phyloP scores from a whole-genome alignment of 805 yeast genomes.

The Zygoascus flipseniorum region DNA sequence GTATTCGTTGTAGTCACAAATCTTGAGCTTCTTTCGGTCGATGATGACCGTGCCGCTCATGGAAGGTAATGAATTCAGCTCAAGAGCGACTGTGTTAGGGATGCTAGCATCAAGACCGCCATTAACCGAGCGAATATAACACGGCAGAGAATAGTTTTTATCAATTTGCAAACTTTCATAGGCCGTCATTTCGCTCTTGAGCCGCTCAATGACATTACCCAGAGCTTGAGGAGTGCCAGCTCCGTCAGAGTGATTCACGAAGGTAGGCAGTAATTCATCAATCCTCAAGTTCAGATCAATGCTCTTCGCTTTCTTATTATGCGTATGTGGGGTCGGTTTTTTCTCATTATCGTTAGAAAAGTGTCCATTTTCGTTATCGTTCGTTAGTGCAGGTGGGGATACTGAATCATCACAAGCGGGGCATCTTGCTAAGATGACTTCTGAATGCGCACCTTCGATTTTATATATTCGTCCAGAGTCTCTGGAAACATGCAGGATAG shows the following conservation, averaged over 20 bases:
- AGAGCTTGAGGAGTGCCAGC: not conserved
- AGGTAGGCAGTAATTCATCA: not conserved
- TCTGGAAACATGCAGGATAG: constrained; percentile 17
- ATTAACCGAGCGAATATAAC: not conserved
- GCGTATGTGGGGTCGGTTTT: not conserved
- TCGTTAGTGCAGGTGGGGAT: not conserved
- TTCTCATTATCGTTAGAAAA: not conserved
- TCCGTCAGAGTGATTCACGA: not conserved
- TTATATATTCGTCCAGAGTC: constrained; percentile 2
- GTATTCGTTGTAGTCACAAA: constrained; percentile 72
- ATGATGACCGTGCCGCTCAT: constrained; percentile 80
- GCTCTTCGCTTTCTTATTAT: not conserved
- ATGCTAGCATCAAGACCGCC: not conserved
- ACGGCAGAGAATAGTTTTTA: not conserved
- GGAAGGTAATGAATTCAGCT: constrained; percentile 71
- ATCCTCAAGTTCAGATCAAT: not conserved
- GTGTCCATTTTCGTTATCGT: not conserved
- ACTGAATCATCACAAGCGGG: not conserved
- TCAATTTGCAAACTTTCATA: not conserved
- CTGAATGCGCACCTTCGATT: constrained; percentile 8
- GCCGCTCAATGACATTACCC: not conserved
- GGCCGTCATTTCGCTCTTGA: not conserved
- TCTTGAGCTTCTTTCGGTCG: constrained; percentile 39
- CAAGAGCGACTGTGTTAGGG: constrained; percentile 38
- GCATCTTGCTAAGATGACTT: not conserved